Evolutionary conservation across 1,284 basidiomycete genomes (phyloP), one percentile per base, ranked within the genome.

Genomic region (Cerrena zonata): DNA sequence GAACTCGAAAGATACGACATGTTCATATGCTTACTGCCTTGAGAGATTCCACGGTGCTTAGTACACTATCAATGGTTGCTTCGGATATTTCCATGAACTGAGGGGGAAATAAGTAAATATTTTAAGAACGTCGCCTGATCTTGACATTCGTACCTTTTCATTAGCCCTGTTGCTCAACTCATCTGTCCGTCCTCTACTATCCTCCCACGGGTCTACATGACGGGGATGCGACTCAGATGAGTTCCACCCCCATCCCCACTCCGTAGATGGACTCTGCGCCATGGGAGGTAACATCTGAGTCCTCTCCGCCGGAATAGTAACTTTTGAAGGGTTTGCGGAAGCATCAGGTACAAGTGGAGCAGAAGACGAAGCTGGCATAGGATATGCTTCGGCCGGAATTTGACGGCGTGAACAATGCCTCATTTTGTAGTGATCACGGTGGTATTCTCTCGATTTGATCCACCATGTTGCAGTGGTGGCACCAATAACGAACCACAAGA

Each of bases 21-120:
- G 42, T 44, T 15, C 43, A 37, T 19, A 19, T 12, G 71, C 80
- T 53, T 56, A 86, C 84, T n/a, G 68, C 67, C 69, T 84, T 86
- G 48, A 87, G 66, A 37, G 72, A 65, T 58, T 83, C 77, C 39
- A 82, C 72, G 1, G 75, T 79, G 23, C 66, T 63, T 43, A 85
- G 63, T 39, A 86, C 70, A 21, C 74, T 73, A 49, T 86, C 83
- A 18, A 87, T 73, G 0, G 85, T 83, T n/a, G 75, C 72, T 63
- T 87, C 85, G 2, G 86, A 86, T 50, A 86, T 61, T 44, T 86
- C 83, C 13, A 69, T 66, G 67, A 83, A 75, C 85, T 86, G 52
- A 19, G 26, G 27, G 13, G 40, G 34, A 24, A 43, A 47, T 30
- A 38, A 25, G 23, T 23, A 50, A 21, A 43, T 46, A 12, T 21